Evolutionary conservation across 129 eudicot genomes (phyloP), one percentile per base, ranked within the genome.

Genomic region (Saussurea involucrata): DNA sequence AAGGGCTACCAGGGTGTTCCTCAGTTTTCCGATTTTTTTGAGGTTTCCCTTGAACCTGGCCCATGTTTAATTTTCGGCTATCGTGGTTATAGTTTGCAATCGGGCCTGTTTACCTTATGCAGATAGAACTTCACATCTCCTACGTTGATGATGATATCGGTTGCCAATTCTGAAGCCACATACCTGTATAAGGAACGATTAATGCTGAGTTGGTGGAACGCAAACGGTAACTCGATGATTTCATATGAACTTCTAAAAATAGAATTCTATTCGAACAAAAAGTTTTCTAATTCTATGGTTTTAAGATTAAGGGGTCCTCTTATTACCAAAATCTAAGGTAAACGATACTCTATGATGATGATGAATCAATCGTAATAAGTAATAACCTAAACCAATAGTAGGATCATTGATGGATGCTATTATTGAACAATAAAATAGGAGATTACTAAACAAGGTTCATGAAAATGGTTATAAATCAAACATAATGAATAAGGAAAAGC

Each of bases 51-150:
- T n/a, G n/a, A n/a, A n/a, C n/a, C n/a, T n/a, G n/a, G n/a, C n/a
- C n/a, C n/a, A 49, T 1, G 72, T 68, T 32, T 6, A 68, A 42
- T 66, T 13, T 22, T 66, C 11, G 9, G 61, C 8, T 17, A 53
- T 53, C 8, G 9, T 32, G n/a, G 24, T 15, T 36, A 60, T 8
- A 42, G 21, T 46, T 5, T 17, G 81, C 2, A 53, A 76, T 69
- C 24, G 34, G 36, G 60, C 1, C 2, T 73, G 12, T 17, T 73
- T 91, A 95, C 99, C 99, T 95, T 95, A 37, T 95, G 99, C 6
- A 95, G 90, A 79, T 85, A 80, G 83, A 95, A 95, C 85, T 89
- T 95, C 61, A 88, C 94, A 71, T 92, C 97, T 61, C 96, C 97
- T 57, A 92, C 81, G 74, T 79, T 83, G 29, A 95, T 63, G 60